Evolutionary conservation across 148 eudicot species (phyloP).

Genomic region (Heliosperma pusillum): DNA sequence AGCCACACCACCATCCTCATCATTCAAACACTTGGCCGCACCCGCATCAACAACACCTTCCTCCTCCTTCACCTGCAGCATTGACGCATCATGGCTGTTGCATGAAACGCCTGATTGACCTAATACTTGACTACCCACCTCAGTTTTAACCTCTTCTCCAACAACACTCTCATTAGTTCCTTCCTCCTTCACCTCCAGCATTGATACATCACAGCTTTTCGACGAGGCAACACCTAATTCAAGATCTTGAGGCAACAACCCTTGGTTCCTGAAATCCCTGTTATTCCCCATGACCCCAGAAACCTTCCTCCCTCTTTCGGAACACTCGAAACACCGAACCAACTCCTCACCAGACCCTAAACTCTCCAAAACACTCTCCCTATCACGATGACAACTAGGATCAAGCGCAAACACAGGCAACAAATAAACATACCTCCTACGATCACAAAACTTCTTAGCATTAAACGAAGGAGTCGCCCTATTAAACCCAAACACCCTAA

Average conservation of each 20-base stretch:
- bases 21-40: no score
- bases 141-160: no score
- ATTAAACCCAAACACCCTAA: constrained; percentile 68
- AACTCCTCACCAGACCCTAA: constrained; percentile 72
- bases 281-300: constrained; percentile 66
- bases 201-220: background rate
- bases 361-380: constrained; percentile 88
- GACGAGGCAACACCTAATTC: constrained; percentile 9
- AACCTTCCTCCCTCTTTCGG: constrained; percentile 87
- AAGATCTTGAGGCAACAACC: background rate
- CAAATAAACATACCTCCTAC: constrained; percentile 80
- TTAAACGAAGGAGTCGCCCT: constrained; percentile 43
- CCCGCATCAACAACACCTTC: no score
- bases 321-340: constrained; percentile 68
- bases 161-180: background rate
- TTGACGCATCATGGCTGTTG: no score
- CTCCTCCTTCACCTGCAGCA: no score
- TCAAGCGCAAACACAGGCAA: constrained; percentile 89
- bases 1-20: no score
- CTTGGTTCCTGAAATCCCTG: background rate
- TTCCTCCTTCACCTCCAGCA: background rate
- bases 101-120: no score
- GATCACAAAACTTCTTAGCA: constrained; percentile 81
- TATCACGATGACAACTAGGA: constrained; percentile 60
- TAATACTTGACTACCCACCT: no score